These are phyloP conservation scores for Hyaloscypha variabilis DNA, from an alignment of 495 filamentous ascomycete genomes.

Conservation along the genomic window DNA sequence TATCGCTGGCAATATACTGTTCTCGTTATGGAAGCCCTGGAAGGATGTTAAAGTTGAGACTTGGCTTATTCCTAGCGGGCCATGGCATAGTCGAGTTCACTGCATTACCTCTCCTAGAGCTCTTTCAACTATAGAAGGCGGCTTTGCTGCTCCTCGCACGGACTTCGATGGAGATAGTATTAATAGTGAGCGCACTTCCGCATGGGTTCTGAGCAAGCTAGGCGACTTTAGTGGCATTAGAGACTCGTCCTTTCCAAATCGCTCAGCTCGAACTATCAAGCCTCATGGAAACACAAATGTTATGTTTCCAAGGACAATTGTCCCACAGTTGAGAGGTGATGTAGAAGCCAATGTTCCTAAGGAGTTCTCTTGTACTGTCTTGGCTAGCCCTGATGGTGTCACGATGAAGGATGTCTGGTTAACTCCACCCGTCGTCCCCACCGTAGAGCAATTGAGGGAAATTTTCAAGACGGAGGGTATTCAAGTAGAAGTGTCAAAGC, in stretches of 20 bases:
- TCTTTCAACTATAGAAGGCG: constrained; percentile 14
- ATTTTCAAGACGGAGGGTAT: constrained; percentile 13
- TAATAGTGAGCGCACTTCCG: neutral
- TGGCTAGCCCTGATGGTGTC: constrained; percentile 12
- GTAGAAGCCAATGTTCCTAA: constrained; percentile 4
- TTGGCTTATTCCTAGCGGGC: constrained; percentile 7
- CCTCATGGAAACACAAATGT: constrained; percentile 17
- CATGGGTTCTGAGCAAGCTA: constrained; percentile 12
- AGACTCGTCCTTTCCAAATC: neutral
- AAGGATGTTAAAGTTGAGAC: constrained; percentile 17
- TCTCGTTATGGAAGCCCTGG: constrained; percentile 13
- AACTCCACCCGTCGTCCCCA: neutral
- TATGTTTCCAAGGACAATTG: constrained; percentile 12
- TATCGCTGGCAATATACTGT: constrained; percentile 9
- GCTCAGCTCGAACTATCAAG: constrained; percentile 1
- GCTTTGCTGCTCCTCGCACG: constrained; percentile 13
- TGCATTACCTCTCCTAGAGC: constrained; percentile 10
- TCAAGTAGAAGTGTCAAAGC: constrained; percentile 14
- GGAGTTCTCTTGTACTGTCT: constrained; percentile 12
- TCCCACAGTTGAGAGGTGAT: constrained; percentile 10
- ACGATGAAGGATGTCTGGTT: constrained; percentile 6
- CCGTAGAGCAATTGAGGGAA: constrained; percentile 8
- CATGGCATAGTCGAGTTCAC: constrained; percentile 17
- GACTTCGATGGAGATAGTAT: neutral
- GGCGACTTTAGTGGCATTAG: constrained; percentile 14